Evolutionary conservation across 208 protist genomes (phyloP).

Genomic region (Trypanosoma boissoni): DNA sequence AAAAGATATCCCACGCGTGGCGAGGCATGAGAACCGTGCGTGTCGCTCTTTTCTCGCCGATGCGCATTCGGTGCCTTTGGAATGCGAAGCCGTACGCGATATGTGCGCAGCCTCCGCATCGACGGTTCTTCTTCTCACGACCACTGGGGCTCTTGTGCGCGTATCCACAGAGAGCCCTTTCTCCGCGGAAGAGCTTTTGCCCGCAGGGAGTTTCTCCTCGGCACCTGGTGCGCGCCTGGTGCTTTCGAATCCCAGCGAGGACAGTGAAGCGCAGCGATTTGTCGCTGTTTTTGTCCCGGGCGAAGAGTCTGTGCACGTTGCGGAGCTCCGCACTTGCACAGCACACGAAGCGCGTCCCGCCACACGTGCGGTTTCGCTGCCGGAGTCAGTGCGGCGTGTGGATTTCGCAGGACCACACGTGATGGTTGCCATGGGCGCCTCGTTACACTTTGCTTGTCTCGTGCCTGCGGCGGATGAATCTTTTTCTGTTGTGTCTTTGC

Average conservation of each 20-base stretch:
- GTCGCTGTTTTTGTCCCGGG: no score
- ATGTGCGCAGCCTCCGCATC: slow-evolving; percentile 16
- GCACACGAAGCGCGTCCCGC: no score
- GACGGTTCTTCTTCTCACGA: slow-evolving; percentile 20
- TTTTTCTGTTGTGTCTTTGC: slow-evolving; percentile 15
- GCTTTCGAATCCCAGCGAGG: neutral
- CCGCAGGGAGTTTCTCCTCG: slow-evolving; percentile 10
- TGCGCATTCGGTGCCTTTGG: slow-evolving; percentile 19
- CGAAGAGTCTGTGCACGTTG: no score
- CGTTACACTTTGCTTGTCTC: slow-evolving; percentile 21
- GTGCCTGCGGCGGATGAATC: slow-evolving; percentile 12
- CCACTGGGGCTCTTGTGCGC: slow-evolving; percentile 18
- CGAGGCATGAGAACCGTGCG: slow-evolving; percentile 15
- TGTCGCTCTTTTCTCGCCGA: slow-evolving; percentile 28
- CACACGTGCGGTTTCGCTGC: no score
- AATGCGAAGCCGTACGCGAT: slow-evolving; percentile 9
- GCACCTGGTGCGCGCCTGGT: neutral
- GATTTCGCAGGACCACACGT: slow-evolving; percentile 23
- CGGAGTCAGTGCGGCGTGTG: no score
- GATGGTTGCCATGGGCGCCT: slow-evolving; percentile 3
- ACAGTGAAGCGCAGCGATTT: neutral
- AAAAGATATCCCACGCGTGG: slow-evolving; percentile 13
- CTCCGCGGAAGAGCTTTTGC: neutral
- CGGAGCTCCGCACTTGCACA: no score
- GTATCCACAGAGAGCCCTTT: neutral